Evolutionary conservation across 495 filamentous ascomycete genomes (phyloP).

Genomic region (Hypoxylon trugodes): DNA sequence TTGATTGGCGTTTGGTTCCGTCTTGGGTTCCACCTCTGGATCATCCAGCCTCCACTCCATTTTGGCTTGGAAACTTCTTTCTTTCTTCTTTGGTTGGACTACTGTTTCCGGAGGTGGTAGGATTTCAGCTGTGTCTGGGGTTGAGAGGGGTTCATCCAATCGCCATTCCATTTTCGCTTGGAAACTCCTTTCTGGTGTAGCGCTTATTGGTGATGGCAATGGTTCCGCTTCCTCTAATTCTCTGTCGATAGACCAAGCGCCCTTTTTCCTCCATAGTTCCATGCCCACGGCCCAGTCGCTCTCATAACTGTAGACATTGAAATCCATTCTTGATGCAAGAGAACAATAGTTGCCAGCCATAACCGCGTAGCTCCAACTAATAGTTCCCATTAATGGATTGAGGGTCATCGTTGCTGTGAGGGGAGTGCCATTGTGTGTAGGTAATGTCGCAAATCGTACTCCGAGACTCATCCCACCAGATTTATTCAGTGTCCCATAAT

Average conservation of each 20-base stretch:
- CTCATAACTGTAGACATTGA: conserved; percentile 98
- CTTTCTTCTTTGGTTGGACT: conserved; percentile 41
- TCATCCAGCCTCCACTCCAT: conserved; percentile 63
- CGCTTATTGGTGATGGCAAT: not conserved
- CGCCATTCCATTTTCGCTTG: conserved; percentile 63
- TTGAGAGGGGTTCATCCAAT: conserved; percentile 46
- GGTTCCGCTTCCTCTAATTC: conserved; percentile 49
- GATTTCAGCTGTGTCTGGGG: conserved; percentile 45
- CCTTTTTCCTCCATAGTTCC: conserved; percentile 80
- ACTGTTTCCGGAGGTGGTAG: conserved; percentile 51
- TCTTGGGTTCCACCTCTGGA: conserved; percentile 16
- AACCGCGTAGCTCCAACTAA: conserved; percentile 89
- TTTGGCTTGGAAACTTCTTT: conserved; percentile 63
- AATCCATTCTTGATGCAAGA: conserved; percentile 89
- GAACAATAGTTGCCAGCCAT: conserved; percentile 81
- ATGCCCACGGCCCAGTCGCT: conserved; percentile 89
- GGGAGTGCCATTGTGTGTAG: conserved; percentile 83
- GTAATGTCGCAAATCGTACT: conserved; percentile 87
- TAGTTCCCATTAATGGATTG: conserved; percentile 90
- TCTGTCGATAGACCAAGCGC: conserved; percentile 52
- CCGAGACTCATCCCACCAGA: conserved; percentile 82
- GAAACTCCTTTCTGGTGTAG: conserved; percentile 53
- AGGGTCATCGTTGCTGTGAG: conserved; percentile 91
- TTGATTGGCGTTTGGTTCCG: conserved; percentile 34
- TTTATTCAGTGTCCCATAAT: conserved; percentile 93